A percentile compares a stretch with the other conserved stretches of the same genome.
Evolutionary conservation across 257 asterid species (phyloP).

Genomic region (Penstemon eatonii): DNA sequence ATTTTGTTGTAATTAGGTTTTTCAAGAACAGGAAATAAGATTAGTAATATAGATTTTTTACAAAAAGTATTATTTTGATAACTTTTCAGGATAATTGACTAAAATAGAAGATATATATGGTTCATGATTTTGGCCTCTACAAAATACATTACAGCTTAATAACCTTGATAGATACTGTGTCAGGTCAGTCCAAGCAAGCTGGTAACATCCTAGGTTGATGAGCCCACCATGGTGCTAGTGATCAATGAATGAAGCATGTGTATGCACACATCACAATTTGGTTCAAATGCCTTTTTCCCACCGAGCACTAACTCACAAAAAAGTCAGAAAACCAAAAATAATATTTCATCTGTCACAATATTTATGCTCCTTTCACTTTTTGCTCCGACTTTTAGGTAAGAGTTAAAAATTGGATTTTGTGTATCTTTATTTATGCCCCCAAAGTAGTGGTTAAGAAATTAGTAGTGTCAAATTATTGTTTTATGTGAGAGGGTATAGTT

Average conservation of each 20-base stretch:
- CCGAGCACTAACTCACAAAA: not conserved
- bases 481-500: too few relatives aligned
- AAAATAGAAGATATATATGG: conserved; percentile 3
- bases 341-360: too few relatives aligned
- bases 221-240: conserved; percentile 7
- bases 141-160: not conserved
- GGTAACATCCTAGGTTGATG: not conserved
- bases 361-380: too few relatives aligned
- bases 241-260: not conserved
- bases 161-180: not conserved
- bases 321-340: not conserved
- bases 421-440: too few relatives aligned
- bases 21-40: too few relatives aligned
- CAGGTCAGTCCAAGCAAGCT: conserved; percentile 1
- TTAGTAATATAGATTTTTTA: too few relatives aligned
- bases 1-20: too few relatives aligned
- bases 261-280: not conserved
- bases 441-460: too few relatives aligned
- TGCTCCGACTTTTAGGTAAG: too few relatives aligned
- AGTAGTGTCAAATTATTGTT: too few relatives aligned
- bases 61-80: not conserved
- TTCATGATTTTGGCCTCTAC: not conserved
- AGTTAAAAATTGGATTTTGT: too few relatives aligned
- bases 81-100: conserved; percentile 14
- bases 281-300: not conserved